Base-by-base conservation (phyloP, 257 asterid genomes). In the Parsonsia alboflavescens region DNA sequence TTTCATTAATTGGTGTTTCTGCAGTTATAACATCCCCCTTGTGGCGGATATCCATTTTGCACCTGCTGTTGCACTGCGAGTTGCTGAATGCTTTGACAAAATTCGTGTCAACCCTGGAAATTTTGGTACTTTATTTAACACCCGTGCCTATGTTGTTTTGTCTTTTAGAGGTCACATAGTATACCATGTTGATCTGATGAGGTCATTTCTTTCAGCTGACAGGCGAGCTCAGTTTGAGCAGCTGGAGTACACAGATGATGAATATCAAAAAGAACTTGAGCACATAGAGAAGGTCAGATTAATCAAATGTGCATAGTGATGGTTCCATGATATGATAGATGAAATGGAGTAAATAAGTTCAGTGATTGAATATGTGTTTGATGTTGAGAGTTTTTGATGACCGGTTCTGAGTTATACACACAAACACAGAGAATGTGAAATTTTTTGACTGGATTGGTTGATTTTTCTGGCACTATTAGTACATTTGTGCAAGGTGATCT, bases 41-140 rank as follows among this genome's bases (percentile, higher is more conserved):
- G 99, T 95, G 68, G 98, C 99, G 12, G 99, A 95, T 82, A 95
- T 95, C 79, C 99, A 95, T 84, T 95, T 95, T 77, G 97, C 99
- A 61, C 99, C 98, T 81, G 74, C 98, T n/a, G 81, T 92, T 82
- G 99, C 99, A 6, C 70, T 95, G 83, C 89, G 98, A 81, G 96
- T 95, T 77, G 88, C 97, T 19, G 99, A 95, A 77, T 95, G 99
- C 85, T 95, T 95, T 76, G 99, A 95, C 41, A 95, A 95, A 80
- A 95, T 95, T 82, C 98, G 99, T 42, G 97, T 95, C 70, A 95
- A 95, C 77, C 99, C 99, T 4, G 99, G 99, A 83, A 95, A 95
- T 79, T 95, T 95, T 70, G 99, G 99, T 93, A 88, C 78, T 45
- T 26, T 9, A 21, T 41, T 45, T 6, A 41, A 33, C 56, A 54